phyloP scores from a whole-genome alignment of 1,139 yeast genomes.

The Pichia sp. region DNA sequence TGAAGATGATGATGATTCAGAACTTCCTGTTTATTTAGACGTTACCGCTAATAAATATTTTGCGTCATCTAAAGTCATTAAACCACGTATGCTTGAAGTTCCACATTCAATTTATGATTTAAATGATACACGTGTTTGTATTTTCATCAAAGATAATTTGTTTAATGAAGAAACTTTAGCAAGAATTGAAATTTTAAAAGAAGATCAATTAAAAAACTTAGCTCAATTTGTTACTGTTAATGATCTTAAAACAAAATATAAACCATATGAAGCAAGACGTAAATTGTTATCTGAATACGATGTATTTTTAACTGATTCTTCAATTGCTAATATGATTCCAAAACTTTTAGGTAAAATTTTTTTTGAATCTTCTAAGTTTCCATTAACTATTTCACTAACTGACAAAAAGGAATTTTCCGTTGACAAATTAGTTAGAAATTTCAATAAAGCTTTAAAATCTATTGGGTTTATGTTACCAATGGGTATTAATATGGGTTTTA shows the following conservation, averaged over 20 bases:
- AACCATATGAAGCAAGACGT: conserved; percentile 66
- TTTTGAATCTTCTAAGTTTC: conserved; percentile 57
- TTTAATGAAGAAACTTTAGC: conserved; percentile 55
- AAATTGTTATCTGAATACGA: conserved; percentile 56
- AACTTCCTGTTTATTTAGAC: conserved; percentile 48
- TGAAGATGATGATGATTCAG: conserved; percentile 44
- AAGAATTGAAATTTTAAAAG: conserved; percentile 41
- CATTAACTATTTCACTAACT: conserved; percentile 55
- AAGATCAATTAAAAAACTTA: conserved; percentile 43
- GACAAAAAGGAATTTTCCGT: conserved; percentile 37
- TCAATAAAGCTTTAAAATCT: conserved; percentile 52
- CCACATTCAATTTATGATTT: conserved; percentile 44
- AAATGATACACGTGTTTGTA: conserved; percentile 54
- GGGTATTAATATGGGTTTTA: conserved; percentile 61
- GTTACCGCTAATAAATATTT: conserved; percentile 61
- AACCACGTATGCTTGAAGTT: conserved; percentile 60
- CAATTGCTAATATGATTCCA: conserved; percentile 73
- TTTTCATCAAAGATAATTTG: conserved; percentile 67
- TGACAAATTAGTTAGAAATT: conserved; percentile 50
- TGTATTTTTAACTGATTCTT: conserved; percentile 77
- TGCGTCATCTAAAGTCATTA: conserved; percentile 56
- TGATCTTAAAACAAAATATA: conserved; percentile 60
- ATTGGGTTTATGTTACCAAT: conserved; percentile 67
- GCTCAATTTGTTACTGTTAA: conserved; percentile 46
- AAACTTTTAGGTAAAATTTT: conserved; percentile 75